A percentile compares a stretch with the other conserved stretches of the same genome.
Conservation (phyloP, 768 basidiomycete genomes). For the Lyophyllum atratum region DNA sequence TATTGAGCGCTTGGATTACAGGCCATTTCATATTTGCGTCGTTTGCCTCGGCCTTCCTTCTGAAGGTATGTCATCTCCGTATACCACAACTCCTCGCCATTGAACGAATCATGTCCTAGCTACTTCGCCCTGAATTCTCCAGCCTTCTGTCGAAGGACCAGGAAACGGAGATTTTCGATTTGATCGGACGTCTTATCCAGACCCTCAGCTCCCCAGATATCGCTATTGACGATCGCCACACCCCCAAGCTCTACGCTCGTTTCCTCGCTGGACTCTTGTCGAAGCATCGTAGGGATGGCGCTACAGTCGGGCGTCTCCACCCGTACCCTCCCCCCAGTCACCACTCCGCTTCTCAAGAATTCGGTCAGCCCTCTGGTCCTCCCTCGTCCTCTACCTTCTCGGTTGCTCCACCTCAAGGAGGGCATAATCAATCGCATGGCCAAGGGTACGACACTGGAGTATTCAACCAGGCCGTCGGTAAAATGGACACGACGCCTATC, state of each 20-base stretch:
- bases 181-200: slow-evolving; percentile 72
- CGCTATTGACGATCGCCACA: slow-evolving; percentile 81
- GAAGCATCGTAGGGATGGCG: slow-evolving; percentile 68
- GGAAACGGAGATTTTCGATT: slow-evolving; percentile 70
- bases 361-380: slow-evolving; percentile 14
- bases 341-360: slow-evolving; percentile 20
- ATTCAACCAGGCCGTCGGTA: slow-evolving; percentile 19
- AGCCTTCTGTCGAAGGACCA: slow-evolving; percentile 59
- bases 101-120: slow-evolving; percentile 33
- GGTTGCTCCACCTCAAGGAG: slow-evolving; percentile 21
- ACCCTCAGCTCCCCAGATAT: slow-evolving; percentile 71
- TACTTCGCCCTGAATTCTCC: slow-evolving; percentile 76
- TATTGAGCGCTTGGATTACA: slow-evolving; percentile 19
- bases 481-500: slow-evolving; percentile 36
- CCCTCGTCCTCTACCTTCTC: slow-evolving; percentile 31
- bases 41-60: slow-evolving; percentile 81
- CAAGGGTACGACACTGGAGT: slow-evolving; percentile 15
- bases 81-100: neutral
- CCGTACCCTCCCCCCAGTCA: slow-evolving; percentile 48
- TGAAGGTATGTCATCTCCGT: slow-evolving; percentile 54
- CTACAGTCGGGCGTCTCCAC: slow-evolving; percentile 56
- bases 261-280: slow-evolving; percentile 76
- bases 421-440: slow-evolving; percentile 19
- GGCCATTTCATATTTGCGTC: slow-evolving; percentile 79
- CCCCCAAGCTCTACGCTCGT: slow-evolving; percentile 77